Conservation (phyloP, 2,329 filamentous ascomycete genomes). For the Trichoderma sp. region DNA sequence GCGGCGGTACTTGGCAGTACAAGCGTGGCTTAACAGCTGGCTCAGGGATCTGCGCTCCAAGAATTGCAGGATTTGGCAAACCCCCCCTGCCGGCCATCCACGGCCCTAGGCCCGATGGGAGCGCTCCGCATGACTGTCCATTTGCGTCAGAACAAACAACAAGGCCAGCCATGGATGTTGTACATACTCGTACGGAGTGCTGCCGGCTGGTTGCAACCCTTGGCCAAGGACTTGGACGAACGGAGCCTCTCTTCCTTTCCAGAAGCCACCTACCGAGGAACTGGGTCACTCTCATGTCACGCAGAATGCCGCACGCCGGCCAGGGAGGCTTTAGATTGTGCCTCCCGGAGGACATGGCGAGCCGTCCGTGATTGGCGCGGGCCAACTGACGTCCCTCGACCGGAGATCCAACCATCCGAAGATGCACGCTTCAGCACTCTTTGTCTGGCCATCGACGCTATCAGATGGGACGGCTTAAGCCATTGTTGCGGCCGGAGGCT, state of each 20-base stretch:
- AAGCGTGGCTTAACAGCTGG: constrained; percentile 18
- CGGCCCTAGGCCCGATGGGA: constrained; percentile 14
- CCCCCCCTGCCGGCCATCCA: constrained; percentile 15
- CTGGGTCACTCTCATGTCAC: constrained; percentile 23
- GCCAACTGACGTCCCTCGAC: no score
- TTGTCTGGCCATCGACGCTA: constrained; percentile 10
- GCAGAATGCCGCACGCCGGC: background rate
- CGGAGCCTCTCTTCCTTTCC: constrained; percentile 1
- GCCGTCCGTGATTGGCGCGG: no score
- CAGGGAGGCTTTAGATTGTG: no score
- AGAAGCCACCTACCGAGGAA: constrained; percentile 18
- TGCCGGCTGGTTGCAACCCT: background rate
- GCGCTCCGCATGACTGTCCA: constrained; percentile 10
- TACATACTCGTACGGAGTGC: background rate
- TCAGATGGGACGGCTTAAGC: background rate
- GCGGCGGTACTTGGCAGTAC: constrained; percentile 19
- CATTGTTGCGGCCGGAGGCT: background rate
- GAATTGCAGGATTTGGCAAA: constrained; percentile 9
- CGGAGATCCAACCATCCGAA: background rate
- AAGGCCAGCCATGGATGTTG: background rate
- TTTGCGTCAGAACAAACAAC: constrained; percentile 6
- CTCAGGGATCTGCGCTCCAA: constrained; percentile 3
- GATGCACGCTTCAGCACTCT: constrained; percentile 2
- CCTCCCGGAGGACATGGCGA: no score
- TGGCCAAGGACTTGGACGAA: background rate